Conservation (phyloP, 139 green algal species). For the Zygnema cylindricum region DNA sequence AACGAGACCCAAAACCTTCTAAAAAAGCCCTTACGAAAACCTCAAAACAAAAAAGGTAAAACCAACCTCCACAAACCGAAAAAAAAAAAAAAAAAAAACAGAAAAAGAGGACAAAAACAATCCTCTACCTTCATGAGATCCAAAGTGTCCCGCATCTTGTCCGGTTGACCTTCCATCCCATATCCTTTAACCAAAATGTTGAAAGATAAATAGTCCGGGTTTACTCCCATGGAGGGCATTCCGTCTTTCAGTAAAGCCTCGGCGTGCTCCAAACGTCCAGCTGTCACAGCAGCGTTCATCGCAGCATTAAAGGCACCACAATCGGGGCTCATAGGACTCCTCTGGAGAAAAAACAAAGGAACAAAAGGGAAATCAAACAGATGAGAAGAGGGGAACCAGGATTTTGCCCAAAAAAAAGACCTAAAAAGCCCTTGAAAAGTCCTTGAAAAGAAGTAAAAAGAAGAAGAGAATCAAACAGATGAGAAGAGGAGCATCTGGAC, state of each 20-base stretch:
- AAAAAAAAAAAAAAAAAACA: too few species aligned
- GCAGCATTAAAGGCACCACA: slow-evolving; percentile 27
- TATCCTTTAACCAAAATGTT: slow-evolving; percentile 39
- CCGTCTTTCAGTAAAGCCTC: slow-evolving; percentile 11
- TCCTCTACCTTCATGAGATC: too few species aligned
- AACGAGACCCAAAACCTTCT: too few species aligned
- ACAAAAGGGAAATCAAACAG: neutral
- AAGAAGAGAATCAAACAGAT: too few species aligned
- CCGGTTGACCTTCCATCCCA: too few species aligned
- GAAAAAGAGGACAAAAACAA: too few species aligned
- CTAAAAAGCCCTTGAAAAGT: neutral
- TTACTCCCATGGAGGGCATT: neutral
- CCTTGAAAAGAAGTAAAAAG: neutral
- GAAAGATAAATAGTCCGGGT: slow-evolving; percentile 20
- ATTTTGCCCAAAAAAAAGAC: neutral
- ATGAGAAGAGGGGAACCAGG: neutral
- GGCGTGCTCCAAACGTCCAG: slow-evolving; percentile 5
- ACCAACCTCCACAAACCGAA: too few species aligned
- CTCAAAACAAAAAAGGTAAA: too few species aligned
- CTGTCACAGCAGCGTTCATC: slow-evolving; percentile 26
- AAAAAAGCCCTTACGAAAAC: too few species aligned
- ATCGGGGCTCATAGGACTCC: neutral
- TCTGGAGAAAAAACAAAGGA: neutral
- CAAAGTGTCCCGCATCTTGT: too few species aligned
- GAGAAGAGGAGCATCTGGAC: neutral